Conservation (phyloP, 352 stramenopile genomes). For the Lagenidium sp. region DNA sequence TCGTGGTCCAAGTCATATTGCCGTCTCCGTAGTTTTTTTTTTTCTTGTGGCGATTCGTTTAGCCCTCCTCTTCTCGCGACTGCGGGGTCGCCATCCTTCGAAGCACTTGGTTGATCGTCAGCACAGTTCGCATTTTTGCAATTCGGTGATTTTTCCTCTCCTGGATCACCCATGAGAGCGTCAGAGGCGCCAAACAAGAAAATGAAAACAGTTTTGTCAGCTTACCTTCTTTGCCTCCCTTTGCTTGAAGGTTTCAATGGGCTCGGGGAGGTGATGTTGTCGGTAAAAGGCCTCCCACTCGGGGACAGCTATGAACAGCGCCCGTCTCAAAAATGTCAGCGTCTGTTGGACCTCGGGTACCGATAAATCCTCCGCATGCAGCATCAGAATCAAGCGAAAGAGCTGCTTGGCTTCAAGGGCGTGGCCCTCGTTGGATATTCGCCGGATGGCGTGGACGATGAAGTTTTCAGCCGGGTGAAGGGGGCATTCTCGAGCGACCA, state of each 20-base stretch:
- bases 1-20: no score
- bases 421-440: constrained; percentile 29
- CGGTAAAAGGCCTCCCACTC: constrained; percentile 43
- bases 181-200: not conserved
- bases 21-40: not conserved
- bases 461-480: constrained; percentile 43
- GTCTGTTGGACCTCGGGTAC: constrained; percentile 35
- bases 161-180: not conserved
- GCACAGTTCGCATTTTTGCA: constrained; percentile 16
- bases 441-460: constrained; percentile 37
- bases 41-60: not conserved
- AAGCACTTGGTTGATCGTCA: constrained; percentile 24
- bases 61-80: not conserved
- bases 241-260: constrained; percentile 19
- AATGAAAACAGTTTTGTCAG: constrained; percentile 8
- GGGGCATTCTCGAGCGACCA: constrained; percentile 21
- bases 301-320: constrained; percentile 17
- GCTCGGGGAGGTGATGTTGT: constrained; percentile 20
- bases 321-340: constrained; percentile 31
- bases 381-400: constrained; percentile 26
- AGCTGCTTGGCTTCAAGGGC: constrained; percentile 29
- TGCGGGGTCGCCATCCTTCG: constrained; percentile 9
- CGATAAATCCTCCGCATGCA: constrained; percentile 42
- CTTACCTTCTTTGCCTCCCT: constrained; percentile 10
- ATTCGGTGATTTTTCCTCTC: constrained; percentile 16